Conservation (phyloP, 805 yeast species). For the Isabelozyma heimii region DNA sequence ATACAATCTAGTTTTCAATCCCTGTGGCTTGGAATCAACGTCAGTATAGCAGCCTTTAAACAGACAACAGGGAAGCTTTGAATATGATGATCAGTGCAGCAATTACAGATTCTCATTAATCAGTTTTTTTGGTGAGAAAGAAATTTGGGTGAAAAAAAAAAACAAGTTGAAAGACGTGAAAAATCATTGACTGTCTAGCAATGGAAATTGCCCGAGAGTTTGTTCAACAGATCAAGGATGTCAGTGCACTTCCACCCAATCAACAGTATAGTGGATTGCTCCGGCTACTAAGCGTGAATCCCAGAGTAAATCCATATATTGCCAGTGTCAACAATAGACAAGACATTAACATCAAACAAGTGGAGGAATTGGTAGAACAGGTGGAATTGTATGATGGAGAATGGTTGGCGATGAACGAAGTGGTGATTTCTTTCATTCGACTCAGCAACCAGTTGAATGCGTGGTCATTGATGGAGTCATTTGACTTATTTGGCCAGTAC, state of each 20-base stretch:
- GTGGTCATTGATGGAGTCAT: constrained; percentile 48
- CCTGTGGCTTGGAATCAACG: too few species aligned
- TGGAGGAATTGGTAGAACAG: constrained; percentile 17
- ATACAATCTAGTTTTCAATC: too few species aligned
- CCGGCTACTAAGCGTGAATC: constrained; percentile 20
- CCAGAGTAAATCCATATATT: constrained; percentile 22
- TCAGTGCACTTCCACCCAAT: constrained; percentile 13
- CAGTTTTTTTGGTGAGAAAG: too few species aligned
- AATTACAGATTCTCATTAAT: too few species aligned
- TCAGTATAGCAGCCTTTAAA: too few species aligned
- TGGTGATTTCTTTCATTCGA: constrained; percentile 44
- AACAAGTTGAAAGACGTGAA: too few species aligned
- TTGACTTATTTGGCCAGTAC: constrained; percentile 50
- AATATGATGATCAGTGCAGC: too few species aligned
- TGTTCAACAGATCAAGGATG: constrained; percentile 31
- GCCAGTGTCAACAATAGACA: constrained; percentile 20
- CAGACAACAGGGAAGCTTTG: too few species aligned
- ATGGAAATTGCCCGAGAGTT: constrained; percentile 19
- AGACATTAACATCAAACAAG: constrained; percentile 9
- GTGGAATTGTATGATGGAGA: constrained; percentile 27
- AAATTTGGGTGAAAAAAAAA: too few species aligned
- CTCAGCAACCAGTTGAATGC: constrained; percentile 54
- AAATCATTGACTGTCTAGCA: too few species aligned
- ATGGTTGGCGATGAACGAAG: constrained; percentile 47
- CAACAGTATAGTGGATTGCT: constrained; percentile 18